Evolutionary conservation across 1,139 yeast species (phyloP).

Genomic region (Scheffersomyces stambukii): DNA sequence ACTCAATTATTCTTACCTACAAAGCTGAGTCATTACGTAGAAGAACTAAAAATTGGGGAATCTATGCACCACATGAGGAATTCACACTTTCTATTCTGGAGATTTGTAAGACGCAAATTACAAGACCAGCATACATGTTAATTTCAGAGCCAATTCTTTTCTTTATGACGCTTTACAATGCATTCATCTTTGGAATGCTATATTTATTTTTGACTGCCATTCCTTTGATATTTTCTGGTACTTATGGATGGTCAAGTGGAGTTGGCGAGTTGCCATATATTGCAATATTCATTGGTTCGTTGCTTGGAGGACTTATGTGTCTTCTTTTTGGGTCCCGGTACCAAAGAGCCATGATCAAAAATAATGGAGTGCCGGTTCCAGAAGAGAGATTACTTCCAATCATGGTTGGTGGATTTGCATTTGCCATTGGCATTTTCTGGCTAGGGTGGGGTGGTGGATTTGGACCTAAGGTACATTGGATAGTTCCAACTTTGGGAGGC

Average conservation of each 20-base stretch:
- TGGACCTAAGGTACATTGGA: conserved; percentile 67
- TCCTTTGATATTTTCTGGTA: conserved; percentile 64
- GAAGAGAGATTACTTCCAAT: conserved; percentile 75
- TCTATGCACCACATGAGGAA: conserved; percentile 79
- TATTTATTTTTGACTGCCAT: conserved; percentile 74
- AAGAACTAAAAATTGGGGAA: conserved; percentile 65
- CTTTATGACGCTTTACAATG: conserved; percentile 66
- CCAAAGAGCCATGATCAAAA: conserved; percentile 20
- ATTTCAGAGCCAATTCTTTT: conserved; percentile 69
- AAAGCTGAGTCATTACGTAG: conserved; percentile 64
- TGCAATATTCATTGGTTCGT: conserved; percentile 64
- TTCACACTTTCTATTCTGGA: conserved; percentile 57
- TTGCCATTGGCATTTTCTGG: conserved; percentile 80
- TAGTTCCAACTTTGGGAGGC: conserved; percentile 74
- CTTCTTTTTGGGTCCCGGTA: conserved; percentile 22
- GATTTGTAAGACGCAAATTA: conserved; percentile 61
- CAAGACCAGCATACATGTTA: conserved; percentile 68
- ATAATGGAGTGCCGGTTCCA: conserved; percentile 61
- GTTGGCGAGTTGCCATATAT: conserved; percentile 63
- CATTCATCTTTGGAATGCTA: conserved; percentile 79
- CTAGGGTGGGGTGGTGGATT: conserved; percentile 81
- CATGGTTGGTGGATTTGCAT: conserved; percentile 61
- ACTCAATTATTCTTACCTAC: conserved; percentile 44
- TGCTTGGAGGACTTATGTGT: conserved; percentile 47
- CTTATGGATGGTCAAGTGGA: conserved; percentile 52